Percentiles rank a stretch among this genome's conserved stretches.
phyloP scores from a whole-genome alignment of 768 basidiomycete genomes.

The Suillus spraguei region DNA sequence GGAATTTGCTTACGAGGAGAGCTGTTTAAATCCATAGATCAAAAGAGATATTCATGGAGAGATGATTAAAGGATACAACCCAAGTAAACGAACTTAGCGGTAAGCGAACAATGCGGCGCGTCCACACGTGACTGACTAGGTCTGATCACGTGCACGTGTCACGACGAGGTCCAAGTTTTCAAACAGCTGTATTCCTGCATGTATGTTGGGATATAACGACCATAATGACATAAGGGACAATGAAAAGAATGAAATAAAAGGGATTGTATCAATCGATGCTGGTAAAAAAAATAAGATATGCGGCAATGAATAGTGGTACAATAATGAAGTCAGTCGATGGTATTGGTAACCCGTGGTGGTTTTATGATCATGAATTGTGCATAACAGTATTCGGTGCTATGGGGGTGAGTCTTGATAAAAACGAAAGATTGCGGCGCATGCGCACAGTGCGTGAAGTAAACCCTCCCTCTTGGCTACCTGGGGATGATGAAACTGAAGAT shows the following conservation, averaged over 20 bases:
- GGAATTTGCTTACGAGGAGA: conserved; percentile 79
- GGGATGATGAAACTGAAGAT: conserved; percentile 17
- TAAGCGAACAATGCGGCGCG: conserved; percentile 6
- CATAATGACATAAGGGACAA: background rate
- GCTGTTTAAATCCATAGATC: conserved; percentile 60
- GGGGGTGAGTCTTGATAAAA: conserved; percentile 38
- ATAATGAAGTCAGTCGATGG: conserved; percentile 11
- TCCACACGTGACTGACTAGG: conserved; percentile 11
- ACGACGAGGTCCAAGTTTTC: background rate
- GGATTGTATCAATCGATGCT: conserved; percentile 13
- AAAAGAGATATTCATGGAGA: conserved; percentile 2
- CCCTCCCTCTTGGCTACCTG: conserved; percentile 20
- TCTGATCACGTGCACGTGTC: conserved; percentile 7
- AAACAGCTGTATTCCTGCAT: background rate
- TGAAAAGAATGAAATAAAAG: conserved; percentile 15
- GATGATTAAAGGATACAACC: conserved; percentile 4
- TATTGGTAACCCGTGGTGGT: background rate
- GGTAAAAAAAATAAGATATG: conserved; percentile 17
- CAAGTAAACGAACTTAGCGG: background rate
- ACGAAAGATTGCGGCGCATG: conserved; percentile 36
- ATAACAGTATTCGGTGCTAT: conserved; percentile 13
- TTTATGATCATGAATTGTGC: conserved; percentile 16
- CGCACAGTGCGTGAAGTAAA: conserved; percentile 21
- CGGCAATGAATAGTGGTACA: conserved; percentile 11
- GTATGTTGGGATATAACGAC: background rate